phyloP scores from a whole-genome alignment of 2,329 filamentous ascomycete species.

The Arthrocladium fulminans region DNA sequence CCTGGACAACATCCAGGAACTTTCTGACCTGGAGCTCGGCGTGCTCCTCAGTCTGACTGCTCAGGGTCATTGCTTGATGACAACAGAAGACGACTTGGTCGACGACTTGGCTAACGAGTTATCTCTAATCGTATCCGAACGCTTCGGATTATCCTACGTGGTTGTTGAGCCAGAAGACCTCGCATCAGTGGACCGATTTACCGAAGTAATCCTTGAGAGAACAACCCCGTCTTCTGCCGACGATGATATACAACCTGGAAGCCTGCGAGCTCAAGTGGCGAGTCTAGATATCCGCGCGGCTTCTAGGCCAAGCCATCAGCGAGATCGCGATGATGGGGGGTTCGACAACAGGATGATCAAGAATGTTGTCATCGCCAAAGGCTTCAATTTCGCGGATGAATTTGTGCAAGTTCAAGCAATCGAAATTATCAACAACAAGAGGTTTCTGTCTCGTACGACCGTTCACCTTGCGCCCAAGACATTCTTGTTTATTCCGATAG shows the following conservation, averaged over 20 bases:
- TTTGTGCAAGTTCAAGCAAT: constrained; percentile 73
- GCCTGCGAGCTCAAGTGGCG: neutral
- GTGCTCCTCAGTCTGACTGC: constrained; percentile 70
- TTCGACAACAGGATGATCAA: constrained; percentile 54
- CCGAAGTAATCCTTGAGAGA: constrained; percentile 52
- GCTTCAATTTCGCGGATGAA: constrained; percentile 64
- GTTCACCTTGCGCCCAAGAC: constrained; percentile 65
- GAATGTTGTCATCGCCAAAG: constrained; percentile 72
- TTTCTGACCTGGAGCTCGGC: constrained; percentile 84
- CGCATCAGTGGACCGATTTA: constrained; percentile 76
- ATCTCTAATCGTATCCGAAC: constrained; percentile 56
- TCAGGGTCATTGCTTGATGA: constrained; percentile 80
- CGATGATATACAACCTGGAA: neutral
- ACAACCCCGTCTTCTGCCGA: neutral
- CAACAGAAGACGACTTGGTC: constrained; percentile 55
- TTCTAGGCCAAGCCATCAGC: constrained; percentile 11
- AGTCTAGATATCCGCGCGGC: constrained; percentile 13
- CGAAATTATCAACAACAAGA: constrained; percentile 67
- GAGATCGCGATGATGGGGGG: constrained; percentile 9
- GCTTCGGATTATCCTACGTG: constrained; percentile 63
- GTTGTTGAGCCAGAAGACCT: constrained; percentile 63
- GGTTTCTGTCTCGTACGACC: constrained; percentile 66
- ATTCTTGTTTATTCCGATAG: constrained; percentile 72
- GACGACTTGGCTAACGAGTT: constrained; percentile 66
- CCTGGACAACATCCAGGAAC: constrained; percentile 60